These are phyloP conservation scores for Citrus sinensis DNA, from an alignment of 345 rosid species.

Conservation along the genomic window DVS_A1.0 CM039166.1:2811001-2811500, in stretches of 20 bases:
- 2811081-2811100: constrained; percentile 62
- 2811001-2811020: background rate
- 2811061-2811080: constrained; percentile 31
- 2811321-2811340: constrained; percentile 25
- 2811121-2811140: constrained; percentile 39
- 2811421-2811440: constrained; percentile 2
- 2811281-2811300: background rate
- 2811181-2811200: constrained; percentile 31
- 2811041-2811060: background rate
- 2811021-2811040: background rate
- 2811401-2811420: constrained; percentile 52
- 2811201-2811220: constrained; percentile 52
- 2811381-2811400: constrained; percentile 66
- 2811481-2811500: background rate
- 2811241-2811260: background rate
- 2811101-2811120: constrained; percentile 39
- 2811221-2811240: constrained; percentile 7
- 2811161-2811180: constrained; percentile 50
- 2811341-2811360: constrained; percentile 42
- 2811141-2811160: constrained; percentile 37
- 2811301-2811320: constrained; percentile 43
- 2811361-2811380: constrained; percentile 49
- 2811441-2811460: background rate
- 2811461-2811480: background rate
- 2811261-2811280: background rate